phyloP scores from a whole-genome alignment of 768 basidiomycete species.

The Podaxis rugospora region DNA sequence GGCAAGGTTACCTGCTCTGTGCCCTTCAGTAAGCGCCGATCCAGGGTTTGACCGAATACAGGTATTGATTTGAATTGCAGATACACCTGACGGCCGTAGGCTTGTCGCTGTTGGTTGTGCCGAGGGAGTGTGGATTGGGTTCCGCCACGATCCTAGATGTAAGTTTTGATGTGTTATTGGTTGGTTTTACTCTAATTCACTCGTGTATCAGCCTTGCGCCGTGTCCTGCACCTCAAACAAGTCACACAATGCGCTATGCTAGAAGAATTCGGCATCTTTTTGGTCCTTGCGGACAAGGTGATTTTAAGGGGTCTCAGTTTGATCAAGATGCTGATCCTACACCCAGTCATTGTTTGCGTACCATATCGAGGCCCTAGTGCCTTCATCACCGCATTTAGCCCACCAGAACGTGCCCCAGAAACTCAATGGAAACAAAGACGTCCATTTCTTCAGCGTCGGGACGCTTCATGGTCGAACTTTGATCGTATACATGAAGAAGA shows the following conservation, averaged over 20 bases:
- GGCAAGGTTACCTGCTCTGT: conserved; percentile 94
- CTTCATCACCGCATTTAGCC: conserved; percentile 66
- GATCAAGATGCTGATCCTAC: neutral
- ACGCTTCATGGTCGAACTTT: conserved; percentile 81
- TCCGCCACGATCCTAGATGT: conserved; percentile 85
- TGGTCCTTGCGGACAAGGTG: conserved; percentile 91
- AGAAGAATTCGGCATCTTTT: conserved; percentile 94
- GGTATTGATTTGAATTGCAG: conserved; percentile 53
- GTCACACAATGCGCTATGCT: conserved; percentile 94
- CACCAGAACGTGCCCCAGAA: conserved; percentile 82
- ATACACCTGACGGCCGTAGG: conserved; percentile 73
- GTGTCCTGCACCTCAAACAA: conserved; percentile 87
- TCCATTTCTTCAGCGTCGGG: conserved; percentile 95
- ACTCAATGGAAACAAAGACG: conserved; percentile 83
- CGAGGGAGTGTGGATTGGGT: conserved; percentile 94
- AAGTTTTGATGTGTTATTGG: conserved; percentile 21
- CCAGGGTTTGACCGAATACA: neutral
- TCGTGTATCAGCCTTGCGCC: conserved; percentile 68
- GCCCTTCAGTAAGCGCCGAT: conserved; percentile 65
- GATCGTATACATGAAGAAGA: conserved; percentile 96
- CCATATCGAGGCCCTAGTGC: conserved; percentile 94
- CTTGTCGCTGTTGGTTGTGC: conserved; percentile 88
- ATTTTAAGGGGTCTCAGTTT: conserved; percentile 16
- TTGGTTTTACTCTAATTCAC: conserved; percentile 19
- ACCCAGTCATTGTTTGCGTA: conserved; percentile 84